Percentiles rank a stretch among this genome's conserved stretches.
Conservation (phyloP, 192 early-diverging fungal genomes). For the Coemansia sp. region DNA sequence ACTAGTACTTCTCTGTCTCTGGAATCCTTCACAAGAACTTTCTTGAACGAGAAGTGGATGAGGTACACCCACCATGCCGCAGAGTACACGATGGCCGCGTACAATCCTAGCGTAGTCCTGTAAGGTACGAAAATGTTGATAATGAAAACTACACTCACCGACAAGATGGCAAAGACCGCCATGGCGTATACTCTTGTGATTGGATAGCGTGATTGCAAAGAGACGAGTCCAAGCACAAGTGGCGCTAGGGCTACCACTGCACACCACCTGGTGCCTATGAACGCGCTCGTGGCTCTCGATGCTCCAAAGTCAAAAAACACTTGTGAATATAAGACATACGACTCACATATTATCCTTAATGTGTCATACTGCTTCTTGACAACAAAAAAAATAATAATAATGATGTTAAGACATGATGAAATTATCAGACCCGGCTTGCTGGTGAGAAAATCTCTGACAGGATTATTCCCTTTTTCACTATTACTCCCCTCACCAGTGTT, state of each 20-base stretch:
- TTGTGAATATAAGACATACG: background rate
- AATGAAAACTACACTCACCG: background rate
- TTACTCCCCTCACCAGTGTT: too few relatives aligned
- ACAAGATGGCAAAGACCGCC: background rate
- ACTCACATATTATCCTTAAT: background rate
- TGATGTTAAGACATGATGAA: background rate
- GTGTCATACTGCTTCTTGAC: background rate
- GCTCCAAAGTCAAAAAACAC: background rate
- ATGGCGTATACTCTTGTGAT: background rate
- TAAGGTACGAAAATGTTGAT: background rate
- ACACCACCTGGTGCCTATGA: background rate
- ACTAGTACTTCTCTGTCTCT: background rate
- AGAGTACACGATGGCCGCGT: background rate
- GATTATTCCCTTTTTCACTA: background rate
- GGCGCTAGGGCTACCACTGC: background rate
- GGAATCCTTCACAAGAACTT: background rate
- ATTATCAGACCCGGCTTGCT: background rate
- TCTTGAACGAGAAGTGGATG: background rate
- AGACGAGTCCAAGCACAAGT: slow-evolving; percentile 1
- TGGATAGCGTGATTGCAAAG: background rate
- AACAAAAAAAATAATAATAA: background rate
- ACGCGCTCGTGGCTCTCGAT: background rate
- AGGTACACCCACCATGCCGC: background rate
- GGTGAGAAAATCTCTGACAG: background rate
- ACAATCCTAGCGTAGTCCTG: background rate